These are phyloP conservation scores for Neoboletus subvelutipes DNA, from an alignment of 768 basidiomycete species.

Conservation along the genomic window DNA sequence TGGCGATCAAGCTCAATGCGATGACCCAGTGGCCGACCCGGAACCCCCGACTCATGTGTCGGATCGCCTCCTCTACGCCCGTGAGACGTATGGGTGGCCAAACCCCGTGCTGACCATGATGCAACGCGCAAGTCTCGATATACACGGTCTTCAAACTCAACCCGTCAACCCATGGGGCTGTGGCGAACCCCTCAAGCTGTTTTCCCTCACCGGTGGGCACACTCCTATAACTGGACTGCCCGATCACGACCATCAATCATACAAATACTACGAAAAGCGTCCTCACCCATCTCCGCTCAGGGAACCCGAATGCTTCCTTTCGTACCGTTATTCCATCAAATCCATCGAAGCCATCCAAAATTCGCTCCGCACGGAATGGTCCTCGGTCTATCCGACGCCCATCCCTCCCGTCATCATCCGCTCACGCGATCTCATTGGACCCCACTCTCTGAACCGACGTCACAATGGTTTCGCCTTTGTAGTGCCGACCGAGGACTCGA, in stretches of 20 bases:
- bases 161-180: background rate
- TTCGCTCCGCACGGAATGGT: constrained; percentile 7
- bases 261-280: constrained; percentile 6
- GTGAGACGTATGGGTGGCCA: constrained; percentile 7
- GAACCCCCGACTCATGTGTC: background rate
- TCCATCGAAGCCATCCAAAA: constrained; percentile 12
- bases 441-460: background rate
- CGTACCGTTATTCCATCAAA: constrained; percentile 9
- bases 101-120: constrained; percentile 16
- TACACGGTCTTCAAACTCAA: background rate
- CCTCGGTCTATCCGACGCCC: constrained; percentile 15
- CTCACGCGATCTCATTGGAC: constrained; percentile 14
- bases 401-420: constrained; percentile 25
- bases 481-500: constrained; percentile 8
- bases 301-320: background rate
- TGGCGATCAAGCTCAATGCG: background rate
- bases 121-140: constrained; percentile 7
- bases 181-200: background rate
- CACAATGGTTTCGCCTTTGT: constrained; percentile 6
- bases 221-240: constrained; percentile 7
- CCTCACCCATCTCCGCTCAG: background rate
- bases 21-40: background rate
- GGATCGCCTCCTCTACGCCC: constrained; percentile 1
- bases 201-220: constrained; percentile 4
- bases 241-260: constrained; percentile 1